Evolutionary conservation across 805 yeast genomes (phyloP).

Genomic region (Wickerhamiella domercqiae): DNA sequence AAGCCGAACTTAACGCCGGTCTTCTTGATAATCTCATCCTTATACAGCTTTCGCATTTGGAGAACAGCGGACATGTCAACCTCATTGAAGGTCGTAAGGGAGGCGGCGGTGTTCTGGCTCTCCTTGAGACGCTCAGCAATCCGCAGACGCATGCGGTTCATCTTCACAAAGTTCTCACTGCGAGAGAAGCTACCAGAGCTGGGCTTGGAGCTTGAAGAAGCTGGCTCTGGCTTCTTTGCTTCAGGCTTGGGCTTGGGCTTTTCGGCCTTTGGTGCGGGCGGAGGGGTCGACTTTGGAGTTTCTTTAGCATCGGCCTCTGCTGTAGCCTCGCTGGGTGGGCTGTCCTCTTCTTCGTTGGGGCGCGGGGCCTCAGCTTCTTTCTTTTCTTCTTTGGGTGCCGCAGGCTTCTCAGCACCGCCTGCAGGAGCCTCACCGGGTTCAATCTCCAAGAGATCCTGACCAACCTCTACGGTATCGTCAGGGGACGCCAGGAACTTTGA

Average conservation of each 20-base stretch:
- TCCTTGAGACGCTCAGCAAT: conserved; percentile 98
- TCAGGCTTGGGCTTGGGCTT: conserved; percentile 24
- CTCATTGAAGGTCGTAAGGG: conserved; percentile 94
- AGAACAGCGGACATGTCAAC: conserved; percentile 87
- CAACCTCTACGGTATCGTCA: conserved; percentile 91
- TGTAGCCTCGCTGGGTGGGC: conserved; percentile 20
- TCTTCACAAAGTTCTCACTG: conserved; percentile 80
- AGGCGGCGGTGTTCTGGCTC: conserved; percentile 97
- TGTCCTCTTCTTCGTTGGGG: conserved; percentile 22
- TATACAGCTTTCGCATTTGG: conserved; percentile 90
- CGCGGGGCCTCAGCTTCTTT: conserved; percentile 12
- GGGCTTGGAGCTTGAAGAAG: conserved; percentile 22
- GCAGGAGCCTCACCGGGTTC: conserved; percentile 61
- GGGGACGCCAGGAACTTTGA: conserved; percentile 66
- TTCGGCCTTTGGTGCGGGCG: conserved; percentile 13
- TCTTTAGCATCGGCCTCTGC: conserved; percentile 18
- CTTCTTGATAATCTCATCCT: conserved; percentile 88
- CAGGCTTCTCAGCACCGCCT: conserved; percentile 31
- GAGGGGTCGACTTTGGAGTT: conserved; percentile 5
- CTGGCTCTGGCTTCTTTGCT: conserved; percentile 14
- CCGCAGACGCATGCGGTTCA: conserved; percentile 99
- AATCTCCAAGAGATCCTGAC: conserved; percentile 77
- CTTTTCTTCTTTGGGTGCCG: conserved; percentile 13
- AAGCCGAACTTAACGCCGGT: conserved; percentile 92
- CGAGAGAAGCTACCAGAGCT: conserved; percentile 43